Conservation (phyloP, 768 basidiomycete genomes). For the Glaciozyma antarctica region DNA sequence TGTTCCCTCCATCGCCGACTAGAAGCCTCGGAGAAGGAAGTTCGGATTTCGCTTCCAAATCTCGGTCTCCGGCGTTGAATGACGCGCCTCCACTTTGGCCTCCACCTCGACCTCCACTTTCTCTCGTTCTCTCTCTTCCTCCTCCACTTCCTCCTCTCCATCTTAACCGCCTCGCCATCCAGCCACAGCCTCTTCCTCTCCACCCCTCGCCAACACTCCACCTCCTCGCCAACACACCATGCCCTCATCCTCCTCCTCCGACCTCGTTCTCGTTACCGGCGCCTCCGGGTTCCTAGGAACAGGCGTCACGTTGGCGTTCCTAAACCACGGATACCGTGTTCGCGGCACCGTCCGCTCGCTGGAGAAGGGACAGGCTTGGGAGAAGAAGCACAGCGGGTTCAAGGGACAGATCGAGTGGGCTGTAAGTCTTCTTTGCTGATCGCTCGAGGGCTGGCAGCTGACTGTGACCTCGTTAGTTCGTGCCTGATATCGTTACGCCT, state of each 20-base stretch:
- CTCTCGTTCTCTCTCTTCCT: background rate
- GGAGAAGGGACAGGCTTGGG: conserved; percentile 53
- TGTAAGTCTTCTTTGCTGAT: conserved; percentile 9
- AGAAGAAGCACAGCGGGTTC: conserved; percentile 45
- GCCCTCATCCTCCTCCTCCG: background rate
- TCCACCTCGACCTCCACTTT: no score
- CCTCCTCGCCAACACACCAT: background rate
- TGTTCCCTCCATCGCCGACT: no score
- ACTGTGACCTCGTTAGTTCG: conserved; percentile 38
- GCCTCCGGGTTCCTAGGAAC: conserved; percentile 13
- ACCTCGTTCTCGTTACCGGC: conserved; percentile 26
- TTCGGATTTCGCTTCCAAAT: no score
- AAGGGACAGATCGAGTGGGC: conserved; percentile 50
- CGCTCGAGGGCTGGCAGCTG: background rate
- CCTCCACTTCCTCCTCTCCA: background rate
- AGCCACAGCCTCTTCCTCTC: background rate
- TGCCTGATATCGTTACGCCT: conserved; percentile 52
- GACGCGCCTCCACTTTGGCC: no score
- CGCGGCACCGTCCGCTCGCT: conserved; percentile 58
- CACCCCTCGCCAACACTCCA: background rate
- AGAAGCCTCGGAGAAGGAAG: no score
- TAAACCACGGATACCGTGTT: conserved; percentile 38
- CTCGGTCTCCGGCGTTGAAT: no score
- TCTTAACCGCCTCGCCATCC: background rate
- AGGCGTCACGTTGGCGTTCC: conserved; percentile 1